Conservation (phyloP, 129 eudicot genomes). For the Saussurea involucrata region DNA sequence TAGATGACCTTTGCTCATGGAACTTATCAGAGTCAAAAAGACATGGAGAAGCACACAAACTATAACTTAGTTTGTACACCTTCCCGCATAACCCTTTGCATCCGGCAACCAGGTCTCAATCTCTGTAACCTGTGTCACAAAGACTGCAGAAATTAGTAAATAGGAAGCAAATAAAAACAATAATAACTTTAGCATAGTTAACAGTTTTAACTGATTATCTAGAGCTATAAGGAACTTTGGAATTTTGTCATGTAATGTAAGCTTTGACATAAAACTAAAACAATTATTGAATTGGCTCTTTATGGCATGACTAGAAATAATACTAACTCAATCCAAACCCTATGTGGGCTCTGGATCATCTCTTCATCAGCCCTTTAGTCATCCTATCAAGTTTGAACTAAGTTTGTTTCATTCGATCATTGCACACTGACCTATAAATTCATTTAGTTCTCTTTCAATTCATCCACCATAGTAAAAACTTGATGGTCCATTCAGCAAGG, state of each 20-base stretch:
- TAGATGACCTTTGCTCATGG: conserved; percentile 40
- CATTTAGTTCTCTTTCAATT: neutral
- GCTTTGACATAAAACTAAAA: neutral
- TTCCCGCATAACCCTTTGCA: conserved; percentile 13
- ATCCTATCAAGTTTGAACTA: neutral
- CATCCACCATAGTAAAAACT: neutral
- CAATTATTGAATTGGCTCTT: neutral
- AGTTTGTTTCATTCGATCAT: neutral
- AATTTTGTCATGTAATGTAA: neutral
- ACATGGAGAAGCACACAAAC: conserved; percentile 8
- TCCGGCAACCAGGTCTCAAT: conserved; percentile 3
- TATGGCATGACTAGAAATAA: too few species aligned
- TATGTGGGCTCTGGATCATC: too few species aligned
- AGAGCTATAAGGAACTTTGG: neutral
- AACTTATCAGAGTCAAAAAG: conserved; percentile 8
- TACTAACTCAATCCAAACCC: too few species aligned
- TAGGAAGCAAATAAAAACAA: neutral
- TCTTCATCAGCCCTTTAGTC: neutral
- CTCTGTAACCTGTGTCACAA: conserved; percentile 24
- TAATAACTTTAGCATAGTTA: neutral
- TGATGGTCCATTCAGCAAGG: neutral
- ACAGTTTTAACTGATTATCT: neutral
- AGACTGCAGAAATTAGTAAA: too few species aligned
- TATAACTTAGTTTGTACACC: conserved; percentile 22
- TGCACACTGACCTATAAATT: neutral